Percentiles rank a stretch among this genome's conserved stretches.
phyloP scores from a whole-genome alignment of 2,329 filamentous ascomycete species.

The Fusarium sp. region DNA sequence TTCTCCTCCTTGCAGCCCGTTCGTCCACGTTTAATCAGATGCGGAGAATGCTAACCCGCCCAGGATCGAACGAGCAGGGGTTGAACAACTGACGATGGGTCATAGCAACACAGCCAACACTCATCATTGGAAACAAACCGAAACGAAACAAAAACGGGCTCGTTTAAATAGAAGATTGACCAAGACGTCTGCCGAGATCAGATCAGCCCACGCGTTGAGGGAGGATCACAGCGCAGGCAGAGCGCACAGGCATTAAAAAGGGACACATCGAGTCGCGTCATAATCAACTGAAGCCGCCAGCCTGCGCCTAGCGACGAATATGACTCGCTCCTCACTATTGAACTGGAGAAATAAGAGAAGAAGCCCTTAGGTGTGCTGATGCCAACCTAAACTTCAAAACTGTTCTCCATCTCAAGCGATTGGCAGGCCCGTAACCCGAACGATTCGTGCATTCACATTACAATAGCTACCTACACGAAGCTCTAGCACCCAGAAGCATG shows the following conservation, averaged over 20 bases:
- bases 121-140: constrained; percentile 31
- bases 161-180: constrained; percentile 23
- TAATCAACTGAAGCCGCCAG: constrained; percentile 2
- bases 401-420: background rate
- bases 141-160: constrained; percentile 41
- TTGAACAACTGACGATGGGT: constrained; percentile 12
- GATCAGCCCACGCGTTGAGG: constrained; percentile 34
- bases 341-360: background rate
- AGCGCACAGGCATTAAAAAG: constrained; percentile 19
- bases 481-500: background rate
- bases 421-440: background rate
- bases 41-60: constrained; percentile 32
- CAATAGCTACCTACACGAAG: background rate
- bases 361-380: background rate
- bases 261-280: constrained; percentile 15
- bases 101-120: background rate
- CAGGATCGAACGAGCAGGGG: constrained; percentile 21
- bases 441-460: background rate
- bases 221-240: constrained; percentile 22
- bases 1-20: constrained; percentile 12
- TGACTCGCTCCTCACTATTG: constrained; percentile 21
- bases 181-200: constrained; percentile 27
- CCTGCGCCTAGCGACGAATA: constrained; percentile 13
- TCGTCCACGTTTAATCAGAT: constrained; percentile 32
- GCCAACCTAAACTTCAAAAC: background rate